Conservation (phyloP, 2,329 filamentous ascomycete species). For the Calonectria leucothoes region DNA sequence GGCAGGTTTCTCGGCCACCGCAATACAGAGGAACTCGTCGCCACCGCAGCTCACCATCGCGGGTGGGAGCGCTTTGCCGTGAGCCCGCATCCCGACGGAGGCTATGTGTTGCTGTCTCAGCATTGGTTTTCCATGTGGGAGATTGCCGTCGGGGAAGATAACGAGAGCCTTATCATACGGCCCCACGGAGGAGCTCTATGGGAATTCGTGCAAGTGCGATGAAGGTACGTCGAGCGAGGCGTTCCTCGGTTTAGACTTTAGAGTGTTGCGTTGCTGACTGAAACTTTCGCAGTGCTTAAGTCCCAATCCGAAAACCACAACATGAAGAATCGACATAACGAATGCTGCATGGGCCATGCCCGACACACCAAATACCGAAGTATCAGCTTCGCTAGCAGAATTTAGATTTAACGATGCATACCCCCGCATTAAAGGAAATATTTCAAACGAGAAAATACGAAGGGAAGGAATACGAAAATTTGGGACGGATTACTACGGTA, state of each 20-base stretch:
- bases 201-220: background rate
- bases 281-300: too few species aligned
- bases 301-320: too few species aligned
- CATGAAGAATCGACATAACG: too few species aligned
- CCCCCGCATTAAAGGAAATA: too few species aligned
- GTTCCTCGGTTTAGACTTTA: background rate
- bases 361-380: too few species aligned
- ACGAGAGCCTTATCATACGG: background rate
- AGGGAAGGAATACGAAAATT: too few species aligned
- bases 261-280: too few species aligned
- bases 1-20: background rate
- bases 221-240: background rate
- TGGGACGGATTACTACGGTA: too few species aligned
- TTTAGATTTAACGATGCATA: too few species aligned
- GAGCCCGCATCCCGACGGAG: background rate
- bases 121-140: constrained; percentile 1
- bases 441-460: too few species aligned
- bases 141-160: background rate
- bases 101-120: background rate
- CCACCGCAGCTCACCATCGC: background rate
- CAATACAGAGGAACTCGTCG: background rate
- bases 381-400: too few species aligned
- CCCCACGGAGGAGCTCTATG: background rate
- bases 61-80: background rate
- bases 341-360: too few species aligned